Base-by-base conservation (phyloP, 202 grass and related monocot genomes). In the Brachypodium distachyon region DNA sequence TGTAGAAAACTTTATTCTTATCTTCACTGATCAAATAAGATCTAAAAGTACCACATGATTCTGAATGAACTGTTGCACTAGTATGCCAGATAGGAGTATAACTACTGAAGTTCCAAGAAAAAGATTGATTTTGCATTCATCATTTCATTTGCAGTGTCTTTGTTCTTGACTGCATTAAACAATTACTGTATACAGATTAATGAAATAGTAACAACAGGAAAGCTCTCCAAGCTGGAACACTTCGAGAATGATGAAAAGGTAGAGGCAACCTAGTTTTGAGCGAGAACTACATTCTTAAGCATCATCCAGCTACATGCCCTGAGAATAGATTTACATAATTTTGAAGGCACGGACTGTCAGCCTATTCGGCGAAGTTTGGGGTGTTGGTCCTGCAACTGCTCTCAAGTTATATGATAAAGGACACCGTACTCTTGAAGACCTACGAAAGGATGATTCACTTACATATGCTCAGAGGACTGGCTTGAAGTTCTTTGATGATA, bases 191-290 rank as follows among this genome's bases (percentile, higher is more conserved):
- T 89, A 81, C 91, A 97, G 94, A 97, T 97, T 82, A 82, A 94
- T 84, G 94, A 97, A 88, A 97, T 94, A 84, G 53, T 94, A 36
- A 90, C 89, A 62, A 90, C 94, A 26, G 91, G 91, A 76, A 97
- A 94, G 74, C 88, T 97, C 64, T 90, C 95, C 72, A 97, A 94
- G 77, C 82, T 97, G 63, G 91, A 97, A 60, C 84, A 92, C 79
- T 97, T 97, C 69, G 95, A 97, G 84, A 97, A 82, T 88, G 91
- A 97, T 88, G 95, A 97, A 72, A 97, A 92, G 91, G 95, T 97
- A 72, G 94, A 92, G 91, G 95, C 94, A 82, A 75, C 58, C 26
- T 50, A 60, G 10, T 87, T 65, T 43, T 73, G 3, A 69, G 18
- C 4, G 66, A 83, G 33, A 44, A 78, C 14, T 67, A 41, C 39